A percentile compares a stretch with the other conserved stretches of the same genome.
Conservation (phyloP, 257 asterid species). For the Nicotiana knightiana region DNA sequence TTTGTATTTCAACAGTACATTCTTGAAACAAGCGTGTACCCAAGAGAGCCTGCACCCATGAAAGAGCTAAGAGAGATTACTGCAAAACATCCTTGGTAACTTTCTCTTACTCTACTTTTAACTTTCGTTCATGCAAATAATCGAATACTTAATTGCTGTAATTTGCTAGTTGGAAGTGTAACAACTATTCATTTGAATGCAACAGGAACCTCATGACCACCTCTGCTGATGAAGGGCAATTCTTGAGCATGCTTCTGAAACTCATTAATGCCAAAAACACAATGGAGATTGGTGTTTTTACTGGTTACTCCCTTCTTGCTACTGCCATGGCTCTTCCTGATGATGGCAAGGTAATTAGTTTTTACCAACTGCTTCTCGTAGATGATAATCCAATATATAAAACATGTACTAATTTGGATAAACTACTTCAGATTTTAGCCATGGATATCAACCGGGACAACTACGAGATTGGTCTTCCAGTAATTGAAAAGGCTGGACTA, state of each 20-base stretch:
- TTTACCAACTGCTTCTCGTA: not conserved
- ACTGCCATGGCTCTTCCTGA: conserved; percentile 57
- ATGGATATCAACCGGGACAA: conserved; percentile 51
- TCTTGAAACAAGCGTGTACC: conserved; percentile 48
- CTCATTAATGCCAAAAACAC: conserved; percentile 54
- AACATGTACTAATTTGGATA: not conserved
- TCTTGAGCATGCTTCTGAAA: conserved; percentile 45
- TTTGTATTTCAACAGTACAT: conserved; percentile 25
- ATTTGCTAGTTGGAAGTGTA: not conserved
- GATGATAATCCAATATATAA: not conserved
- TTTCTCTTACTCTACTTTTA: not conserved
- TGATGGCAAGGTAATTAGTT: conserved; percentile 35
- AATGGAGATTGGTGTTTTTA: conserved; percentile 49
- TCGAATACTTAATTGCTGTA: not conserved
- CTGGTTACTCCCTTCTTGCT: conserved; percentile 55
- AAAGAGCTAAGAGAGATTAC: conserved; percentile 32
- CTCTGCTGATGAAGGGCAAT: conserved; percentile 58
- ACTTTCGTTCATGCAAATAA: not conserved
- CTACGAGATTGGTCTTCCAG: conserved; percentile 45
- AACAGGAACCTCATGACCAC: conserved; percentile 56
- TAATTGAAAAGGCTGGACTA: conserved; percentile 41
- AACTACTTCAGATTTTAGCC: conserved; percentile 32
- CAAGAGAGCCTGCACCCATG: conserved; percentile 39
- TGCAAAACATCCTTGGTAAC: conserved; percentile 20
- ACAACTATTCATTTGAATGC: not conserved